Percentiles rank a stretch among this genome's conserved stretches.
Conservation (phyloP, 2,329 filamentous ascomycete genomes). For the Ceratocystis albifundus region DNA sequence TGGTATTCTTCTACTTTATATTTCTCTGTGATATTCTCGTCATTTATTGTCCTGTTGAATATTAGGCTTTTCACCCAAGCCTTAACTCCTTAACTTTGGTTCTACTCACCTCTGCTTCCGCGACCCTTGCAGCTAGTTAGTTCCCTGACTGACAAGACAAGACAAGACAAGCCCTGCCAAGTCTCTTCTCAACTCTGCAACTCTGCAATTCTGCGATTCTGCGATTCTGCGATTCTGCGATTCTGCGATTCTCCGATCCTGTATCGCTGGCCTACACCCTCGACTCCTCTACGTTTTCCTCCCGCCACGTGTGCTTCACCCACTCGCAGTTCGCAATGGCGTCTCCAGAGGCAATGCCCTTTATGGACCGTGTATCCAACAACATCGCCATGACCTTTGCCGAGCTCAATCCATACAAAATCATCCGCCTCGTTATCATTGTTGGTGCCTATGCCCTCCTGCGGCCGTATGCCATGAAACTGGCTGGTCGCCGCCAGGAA, state of each 20-base stretch:
- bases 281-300: neutral
- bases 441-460: slow-evolving; percentile 62
- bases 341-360: slow-evolving; percentile 12
- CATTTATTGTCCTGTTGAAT: too few relatives aligned
- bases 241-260: neutral
- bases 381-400: slow-evolving; percentile 42
- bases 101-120: neutral
- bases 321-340: slow-evolving; percentile 14
- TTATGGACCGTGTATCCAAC: slow-evolving; percentile 27
- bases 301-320: neutral
- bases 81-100: neutral
- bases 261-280: neutral
- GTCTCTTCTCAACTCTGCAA: neutral
- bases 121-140: neutral
- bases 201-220: neutral
- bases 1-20: neutral
- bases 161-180: neutral
- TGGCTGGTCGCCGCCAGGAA: slow-evolving; percentile 52
- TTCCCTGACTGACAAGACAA: neutral
- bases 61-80: too few relatives aligned
- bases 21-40: too few relatives aligned
- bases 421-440: slow-evolving; percentile 59
- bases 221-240: neutral
- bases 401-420: slow-evolving; percentile 42
- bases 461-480: slow-evolving; percentile 61